These are phyloP conservation scores for Aspergillus costaricaensis DNA, from an alignment of 2,329 filamentous ascomycete genomes.

Conservation along the genomic window DNA sequence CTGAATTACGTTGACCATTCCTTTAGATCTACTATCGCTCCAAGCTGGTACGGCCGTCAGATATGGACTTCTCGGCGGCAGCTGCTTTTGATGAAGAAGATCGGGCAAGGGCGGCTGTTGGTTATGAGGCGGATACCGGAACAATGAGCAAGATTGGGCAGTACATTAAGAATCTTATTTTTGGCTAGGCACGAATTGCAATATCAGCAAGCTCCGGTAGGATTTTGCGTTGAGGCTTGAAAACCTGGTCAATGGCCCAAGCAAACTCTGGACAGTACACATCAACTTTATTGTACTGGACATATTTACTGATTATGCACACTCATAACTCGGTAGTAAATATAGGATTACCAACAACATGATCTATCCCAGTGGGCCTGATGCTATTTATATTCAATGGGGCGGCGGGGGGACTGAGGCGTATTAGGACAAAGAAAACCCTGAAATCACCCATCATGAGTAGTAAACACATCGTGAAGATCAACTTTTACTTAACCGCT, in stretches of 20 bases:
- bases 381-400: too few relatives aligned
- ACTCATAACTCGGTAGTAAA: too few relatives aligned
- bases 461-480: background rate
- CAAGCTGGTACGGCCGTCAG: slow-evolving; percentile 23
- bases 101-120: slow-evolving; percentile 3
- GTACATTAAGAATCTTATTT: background rate
- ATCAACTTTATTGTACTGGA: too few relatives aligned
- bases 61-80: slow-evolving; percentile 29
- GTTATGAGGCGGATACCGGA: background rate
- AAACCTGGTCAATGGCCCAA: too few relatives aligned
- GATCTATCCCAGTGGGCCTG: too few relatives aligned
- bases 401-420: background rate
- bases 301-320: too few relatives aligned
- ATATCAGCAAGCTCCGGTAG: background rate
- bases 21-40: slow-evolving; percentile 14
- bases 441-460: background rate
- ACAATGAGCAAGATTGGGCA: background rate
- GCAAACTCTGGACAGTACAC: too few relatives aligned
- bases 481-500: background rate
- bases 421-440: background rate
- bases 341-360: too few relatives aligned
- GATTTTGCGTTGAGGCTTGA: too few relatives aligned
- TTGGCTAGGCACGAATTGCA: background rate
- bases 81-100: slow-evolving; percentile 29
- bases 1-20: slow-evolving; percentile 14